Conservation (phyloP, 345 rosid genomes). For the Populus tremula region DNA sequence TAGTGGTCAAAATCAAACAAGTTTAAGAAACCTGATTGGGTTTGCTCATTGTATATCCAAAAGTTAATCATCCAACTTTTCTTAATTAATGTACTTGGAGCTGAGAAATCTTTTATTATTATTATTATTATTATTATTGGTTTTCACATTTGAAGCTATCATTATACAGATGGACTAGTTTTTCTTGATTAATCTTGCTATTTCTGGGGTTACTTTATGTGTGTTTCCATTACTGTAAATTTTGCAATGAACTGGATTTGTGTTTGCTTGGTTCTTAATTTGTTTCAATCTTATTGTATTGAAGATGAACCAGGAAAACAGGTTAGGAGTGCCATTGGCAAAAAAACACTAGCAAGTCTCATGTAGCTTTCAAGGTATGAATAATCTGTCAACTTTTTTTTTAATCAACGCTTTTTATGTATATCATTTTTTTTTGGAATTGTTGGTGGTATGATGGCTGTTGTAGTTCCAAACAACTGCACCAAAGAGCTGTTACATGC, state of each 20-base stretch:
- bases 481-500: slow-evolving; percentile 39
- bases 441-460: neutral
- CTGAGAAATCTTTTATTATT: neutral
- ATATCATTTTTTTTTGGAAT: neutral
- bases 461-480: slow-evolving; percentile 37
- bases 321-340: slow-evolving; percentile 36
- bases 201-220: neutral
- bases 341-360: slow-evolving; percentile 31
- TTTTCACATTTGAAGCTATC: neutral
- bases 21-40: neutral
- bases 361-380: slow-evolving; percentile 35
- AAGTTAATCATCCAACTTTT: neutral
- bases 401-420: neutral
- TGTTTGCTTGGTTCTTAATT: too few species aligned
- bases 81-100: neutral
- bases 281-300: too few species aligned
- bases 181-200: neutral
- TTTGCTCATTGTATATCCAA: neutral
- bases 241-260: neutral
- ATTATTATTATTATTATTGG: neutral
- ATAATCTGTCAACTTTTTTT: neutral
- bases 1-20: neutral
- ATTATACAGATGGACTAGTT: neutral
- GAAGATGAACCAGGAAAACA: slow-evolving; percentile 40
- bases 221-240: neutral